Evolutionary conservation across 2,329 filamentous ascomycete genomes (phyloP).

Genomic region (Rutstroemia sp.): DNA sequence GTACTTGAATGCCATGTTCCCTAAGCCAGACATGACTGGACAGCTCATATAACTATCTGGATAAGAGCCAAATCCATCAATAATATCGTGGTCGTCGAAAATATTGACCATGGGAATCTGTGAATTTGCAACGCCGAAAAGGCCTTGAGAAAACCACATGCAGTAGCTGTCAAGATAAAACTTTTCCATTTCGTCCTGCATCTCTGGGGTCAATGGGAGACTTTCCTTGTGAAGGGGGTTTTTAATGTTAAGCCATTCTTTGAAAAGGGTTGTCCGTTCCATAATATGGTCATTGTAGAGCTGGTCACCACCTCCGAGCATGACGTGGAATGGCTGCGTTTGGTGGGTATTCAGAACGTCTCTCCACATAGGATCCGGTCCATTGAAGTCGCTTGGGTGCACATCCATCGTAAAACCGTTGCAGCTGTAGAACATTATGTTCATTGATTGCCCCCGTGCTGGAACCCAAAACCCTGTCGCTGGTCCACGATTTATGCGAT

Average conservation of each 20-base stretch:
- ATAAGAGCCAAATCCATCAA: slow-evolving; percentile 90
- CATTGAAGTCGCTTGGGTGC: slow-evolving; percentile 73
- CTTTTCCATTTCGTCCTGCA: slow-evolving; percentile 80
- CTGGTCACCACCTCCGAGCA: slow-evolving; percentile 95
- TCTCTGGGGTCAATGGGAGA: slow-evolving; percentile 67
- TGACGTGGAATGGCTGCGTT: slow-evolving; percentile 88
- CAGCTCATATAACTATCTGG: slow-evolving; percentile 86
- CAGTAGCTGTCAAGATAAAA: slow-evolving; percentile 87
- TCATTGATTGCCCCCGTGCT: slow-evolving; percentile 77
- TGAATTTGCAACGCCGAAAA: slow-evolving; percentile 86
- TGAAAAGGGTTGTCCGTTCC: slow-evolving; percentile 67
- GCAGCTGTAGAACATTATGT: slow-evolving; percentile 97
- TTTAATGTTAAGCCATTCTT: slow-evolving; percentile 75
- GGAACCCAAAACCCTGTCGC: slow-evolving; percentile 93
- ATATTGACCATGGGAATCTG: slow-evolving; percentile 99
- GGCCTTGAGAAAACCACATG: slow-evolving; percentile 92
- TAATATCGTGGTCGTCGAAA: slow-evolving; percentile 91
- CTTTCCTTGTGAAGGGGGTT: slow-evolving; percentile 74
- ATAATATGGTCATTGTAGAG: slow-evolving; percentile 89
- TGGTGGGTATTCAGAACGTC: slow-evolving; percentile 92
- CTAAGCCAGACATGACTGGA: slow-evolving; percentile 82
- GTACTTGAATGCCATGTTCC: slow-evolving; percentile 93
- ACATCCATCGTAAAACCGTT: slow-evolving; percentile 87
- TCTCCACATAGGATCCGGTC: slow-evolving; percentile 93
- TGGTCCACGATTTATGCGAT: slow-evolving; percentile 89